Percentiles rank a stretch among this genome's conserved stretches.
Conservation (phyloP, 768 basidiomycete genomes). For the Auricularia auricula-judae region DNA sequence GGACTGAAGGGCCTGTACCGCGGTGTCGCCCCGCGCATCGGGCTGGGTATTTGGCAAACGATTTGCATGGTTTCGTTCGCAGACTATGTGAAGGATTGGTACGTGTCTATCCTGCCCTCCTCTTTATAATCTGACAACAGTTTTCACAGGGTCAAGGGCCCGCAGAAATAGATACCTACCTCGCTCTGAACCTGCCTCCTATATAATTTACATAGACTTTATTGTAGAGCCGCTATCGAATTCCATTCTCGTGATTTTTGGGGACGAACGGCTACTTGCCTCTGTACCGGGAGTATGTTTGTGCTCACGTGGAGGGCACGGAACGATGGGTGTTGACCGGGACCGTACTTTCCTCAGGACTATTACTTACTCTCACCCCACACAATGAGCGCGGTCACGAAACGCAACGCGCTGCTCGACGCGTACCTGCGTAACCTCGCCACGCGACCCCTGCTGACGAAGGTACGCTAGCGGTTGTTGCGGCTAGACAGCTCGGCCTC, state of each 20-base stretch:
- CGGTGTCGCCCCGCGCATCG: conserved; percentile 94
- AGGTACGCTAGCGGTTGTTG: conserved; percentile 35
- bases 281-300: too few species aligned
- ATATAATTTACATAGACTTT: conserved; percentile 4
- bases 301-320: too few species aligned
- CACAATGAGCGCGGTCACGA: conserved; percentile 7
- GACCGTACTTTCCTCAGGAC: too few species aligned
- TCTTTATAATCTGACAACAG: not conserved
- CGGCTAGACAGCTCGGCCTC: conserved; percentile 27
- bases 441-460: conserved; percentile 64
- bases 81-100: conserved; percentile 89
- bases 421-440: conserved; percentile 62
- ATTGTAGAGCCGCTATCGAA: not conserved
- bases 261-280: too few species aligned
- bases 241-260: not conserved
- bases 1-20: conserved; percentile 95
- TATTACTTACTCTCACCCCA: not conserved
- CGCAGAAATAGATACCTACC: conserved; percentile 1
- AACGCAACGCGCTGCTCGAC: conserved; percentile 42
- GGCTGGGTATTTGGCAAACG: conserved; percentile 93
- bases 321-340: too few species aligned
- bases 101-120: conserved; percentile 9
- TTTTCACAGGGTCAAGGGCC: conserved; percentile 9
- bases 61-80: conserved; percentile 99
- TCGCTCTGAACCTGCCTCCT: not conserved